Evolutionary conservation across 2,329 filamentous ascomycete genomes (phyloP).

Genomic region (Dactylonectria macrodidyma): DNA sequence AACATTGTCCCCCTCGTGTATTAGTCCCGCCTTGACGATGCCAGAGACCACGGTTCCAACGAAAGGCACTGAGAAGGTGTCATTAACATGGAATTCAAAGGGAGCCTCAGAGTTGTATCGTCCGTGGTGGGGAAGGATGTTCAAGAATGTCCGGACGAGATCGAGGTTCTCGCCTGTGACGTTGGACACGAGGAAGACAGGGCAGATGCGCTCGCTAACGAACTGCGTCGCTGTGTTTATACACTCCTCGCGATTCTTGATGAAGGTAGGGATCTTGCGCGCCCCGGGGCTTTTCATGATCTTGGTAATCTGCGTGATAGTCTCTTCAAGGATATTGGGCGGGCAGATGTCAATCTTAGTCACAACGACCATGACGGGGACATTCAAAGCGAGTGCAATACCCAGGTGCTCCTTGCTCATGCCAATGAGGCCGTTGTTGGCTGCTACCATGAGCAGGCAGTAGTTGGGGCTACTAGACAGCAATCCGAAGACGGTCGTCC

Average conservation of each 20-base stretch:
- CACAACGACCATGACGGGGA: constrained; percentile 97
- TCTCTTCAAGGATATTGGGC: constrained; percentile 94
- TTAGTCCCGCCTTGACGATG: constrained; percentile 88
- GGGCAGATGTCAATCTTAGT: constrained; percentile 99
- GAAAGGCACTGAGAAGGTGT: constrained; percentile 98
- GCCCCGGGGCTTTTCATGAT: constrained; percentile 96
- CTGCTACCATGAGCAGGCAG: constrained; percentile 97
- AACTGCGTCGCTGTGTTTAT: constrained; percentile 97
- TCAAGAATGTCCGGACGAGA: constrained; percentile 91
- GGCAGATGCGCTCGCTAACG: constrained; percentile 94
- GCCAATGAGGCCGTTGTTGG: constrained; percentile 95
- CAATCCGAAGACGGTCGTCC: constrained; percentile 96
- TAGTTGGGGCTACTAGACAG: constrained; percentile 97
- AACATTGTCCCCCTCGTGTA: constrained; percentile 92
- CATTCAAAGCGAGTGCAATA: constrained; percentile 93
- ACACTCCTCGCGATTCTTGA: constrained; percentile 91
- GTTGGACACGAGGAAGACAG: constrained; percentile 98
- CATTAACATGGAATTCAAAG: constrained; percentile 96
- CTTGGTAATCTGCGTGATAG: constrained; percentile 89
- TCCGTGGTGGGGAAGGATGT: constrained; percentile 94
- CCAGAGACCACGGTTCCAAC: constrained; percentile 97
- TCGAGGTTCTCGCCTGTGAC: constrained; percentile 94
- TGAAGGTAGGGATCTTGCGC: constrained; percentile 95
- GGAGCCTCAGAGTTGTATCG: constrained; percentile 90
- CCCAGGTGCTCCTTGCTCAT: constrained; percentile 99